These are phyloP conservation scores for Rubia tinctorum DNA, from an alignment of 305 asterid genomes.

Conservation along the genomic window DNA sequence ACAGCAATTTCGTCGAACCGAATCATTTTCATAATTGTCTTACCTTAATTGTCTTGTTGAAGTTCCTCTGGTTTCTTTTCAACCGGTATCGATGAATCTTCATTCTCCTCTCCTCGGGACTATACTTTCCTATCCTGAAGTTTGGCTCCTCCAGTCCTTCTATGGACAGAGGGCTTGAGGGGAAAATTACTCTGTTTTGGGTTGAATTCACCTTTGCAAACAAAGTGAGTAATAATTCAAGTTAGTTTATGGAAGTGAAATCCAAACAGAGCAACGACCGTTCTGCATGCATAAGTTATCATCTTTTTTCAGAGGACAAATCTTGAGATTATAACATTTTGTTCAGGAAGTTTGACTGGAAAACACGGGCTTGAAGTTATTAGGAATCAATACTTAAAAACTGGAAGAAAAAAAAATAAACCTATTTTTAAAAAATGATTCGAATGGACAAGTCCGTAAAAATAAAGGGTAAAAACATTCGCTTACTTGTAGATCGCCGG, in stretches of 20 bases:
- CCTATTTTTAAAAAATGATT: background rate
- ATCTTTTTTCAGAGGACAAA: background rate
- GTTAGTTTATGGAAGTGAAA: background rate
- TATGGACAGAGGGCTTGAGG: conserved; percentile 56
- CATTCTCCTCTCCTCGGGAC: conserved; percentile 75
- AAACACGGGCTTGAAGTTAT: too few relatives aligned
- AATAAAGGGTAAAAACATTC: too few relatives aligned
- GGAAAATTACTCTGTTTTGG: conserved; percentile 31
- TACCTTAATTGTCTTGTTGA: conserved; percentile 90
- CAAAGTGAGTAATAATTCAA: background rate
- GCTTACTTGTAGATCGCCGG: background rate
- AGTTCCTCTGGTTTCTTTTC: conserved; percentile 77
- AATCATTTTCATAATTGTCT: background rate
- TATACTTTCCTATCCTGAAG: conserved; percentile 59
- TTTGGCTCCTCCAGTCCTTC: conserved; percentile 68
- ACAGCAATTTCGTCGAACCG: background rate
- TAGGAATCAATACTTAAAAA: too few relatives aligned
- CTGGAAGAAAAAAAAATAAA: background rate
- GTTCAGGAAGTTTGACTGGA: background rate
- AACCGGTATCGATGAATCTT: conserved; percentile 75
- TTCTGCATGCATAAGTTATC: background rate
- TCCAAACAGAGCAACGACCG: background rate
- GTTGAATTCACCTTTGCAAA: conserved; percentile 42
- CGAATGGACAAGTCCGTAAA: background rate
- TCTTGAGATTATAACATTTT: background rate